Percentiles rank a stretch among this genome's conserved stretches.
These are phyloP conservation scores for Pinus tabuliformis DNA, from an alignment of 75 land plant genomes.

Conservation along the genomic window DNA sequence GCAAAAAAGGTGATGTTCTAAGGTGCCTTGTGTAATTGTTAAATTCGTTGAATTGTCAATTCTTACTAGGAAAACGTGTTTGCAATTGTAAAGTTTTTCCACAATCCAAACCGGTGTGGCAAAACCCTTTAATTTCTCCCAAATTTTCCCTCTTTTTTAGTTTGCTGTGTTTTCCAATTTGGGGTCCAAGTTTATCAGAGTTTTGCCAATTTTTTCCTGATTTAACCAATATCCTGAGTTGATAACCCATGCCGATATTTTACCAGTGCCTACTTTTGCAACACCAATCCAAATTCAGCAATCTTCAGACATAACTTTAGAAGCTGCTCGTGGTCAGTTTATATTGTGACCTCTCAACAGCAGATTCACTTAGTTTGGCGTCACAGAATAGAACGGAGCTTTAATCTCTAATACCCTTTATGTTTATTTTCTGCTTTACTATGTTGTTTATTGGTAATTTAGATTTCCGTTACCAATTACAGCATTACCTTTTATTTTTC, in stretches of 20 bases:
- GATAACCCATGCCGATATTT: background rate
- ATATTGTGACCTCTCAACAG: background rate
- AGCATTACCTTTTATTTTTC: background rate
- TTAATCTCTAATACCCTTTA: background rate
- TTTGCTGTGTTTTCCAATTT: background rate
- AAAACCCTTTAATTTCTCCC: background rate
- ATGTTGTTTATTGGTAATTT: background rate
- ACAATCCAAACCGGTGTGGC: background rate
- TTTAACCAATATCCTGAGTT: background rate
- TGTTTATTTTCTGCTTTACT: background rate
- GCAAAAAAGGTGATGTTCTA: no score
- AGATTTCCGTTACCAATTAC: no score
- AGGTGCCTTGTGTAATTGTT: background rate
- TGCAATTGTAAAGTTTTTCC: background rate
- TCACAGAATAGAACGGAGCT: background rate
- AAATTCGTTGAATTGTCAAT: background rate
- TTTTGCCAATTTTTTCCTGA: background rate
- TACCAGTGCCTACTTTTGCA: no score
- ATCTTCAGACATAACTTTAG: background rate
- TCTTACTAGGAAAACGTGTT: background rate
- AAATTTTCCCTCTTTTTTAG: background rate
- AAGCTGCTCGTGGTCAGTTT: background rate
- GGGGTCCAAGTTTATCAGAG: background rate
- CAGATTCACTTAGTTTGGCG: background rate
- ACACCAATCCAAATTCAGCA: no score